Evolutionary conservation across 2,329 filamentous ascomycete species (phyloP), one percentile per base, ranked within the genome.

Genomic region (Aspergillus eucalypticola): DNA sequence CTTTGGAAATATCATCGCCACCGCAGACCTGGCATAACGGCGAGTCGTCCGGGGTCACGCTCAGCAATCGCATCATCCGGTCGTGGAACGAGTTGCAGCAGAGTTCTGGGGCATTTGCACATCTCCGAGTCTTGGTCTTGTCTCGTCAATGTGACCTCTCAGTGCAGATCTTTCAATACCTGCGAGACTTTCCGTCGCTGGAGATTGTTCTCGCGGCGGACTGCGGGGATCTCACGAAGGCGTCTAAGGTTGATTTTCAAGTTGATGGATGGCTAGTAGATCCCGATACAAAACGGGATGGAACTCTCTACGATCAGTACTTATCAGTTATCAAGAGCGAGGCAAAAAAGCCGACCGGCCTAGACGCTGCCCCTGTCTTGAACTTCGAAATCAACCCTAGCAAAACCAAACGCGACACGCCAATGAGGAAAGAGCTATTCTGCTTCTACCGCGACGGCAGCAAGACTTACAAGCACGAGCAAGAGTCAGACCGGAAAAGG

Each of bases 51-150:
- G 29, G 60, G 29, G 66, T 67, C 1, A 60, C 64, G 8, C 60
- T 81, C 35, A 73, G 72, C 54, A 75, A 80, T 60, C 72, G 78
- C 4, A 67, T 80, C 21, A 58, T 80, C 21, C 72, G 74, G 56
- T 72, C 73, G 13, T 81, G 79, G 79, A 65, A 74, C 23, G 78
- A 81, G 52, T 64, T 75, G 53, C 72, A 71, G 7, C 58, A 65
- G 29, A 61, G 64, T 3, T 62, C 70, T 7, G 64, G 65, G 8
- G 73, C 73, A 5, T 77, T 81, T 58, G 67, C 69, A 46, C 69
- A 78, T 54, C 68, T 81, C 3, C 72, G 74, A 3, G 64, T 77
- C 21, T 56, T 81, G 32, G 65, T 74, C 44, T 61, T 81, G 42
- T 66, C 67, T 23, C 59, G 69, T 39, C 77, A 79, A 54, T 56